phyloP scores from a whole-genome alignment of 257 asterid species.

The Solanum clarkiae region DNA sequence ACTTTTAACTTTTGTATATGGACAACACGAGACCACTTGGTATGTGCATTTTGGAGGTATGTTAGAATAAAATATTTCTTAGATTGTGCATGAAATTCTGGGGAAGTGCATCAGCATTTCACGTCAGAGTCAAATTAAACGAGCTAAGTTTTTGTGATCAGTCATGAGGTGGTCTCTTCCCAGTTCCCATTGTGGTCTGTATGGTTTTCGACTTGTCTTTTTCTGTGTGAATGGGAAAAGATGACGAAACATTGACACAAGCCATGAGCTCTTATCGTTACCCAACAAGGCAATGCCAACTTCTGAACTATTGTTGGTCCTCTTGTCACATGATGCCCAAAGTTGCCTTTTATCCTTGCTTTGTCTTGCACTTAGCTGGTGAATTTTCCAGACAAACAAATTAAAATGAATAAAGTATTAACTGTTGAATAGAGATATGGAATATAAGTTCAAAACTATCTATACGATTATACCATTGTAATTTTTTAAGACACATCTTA shows the following conservation, averaged over 20 bases:
- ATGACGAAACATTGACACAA: not conserved
- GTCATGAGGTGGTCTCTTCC: not conserved
- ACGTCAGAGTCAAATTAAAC: not conserved
- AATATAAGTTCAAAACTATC: too few species aligned
- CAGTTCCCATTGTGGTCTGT: not conserved
- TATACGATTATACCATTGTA: too few species aligned
- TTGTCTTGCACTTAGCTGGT: not conserved
- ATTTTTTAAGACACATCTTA: not conserved
- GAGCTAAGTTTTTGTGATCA: not conserved
- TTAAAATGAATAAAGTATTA: not conserved
- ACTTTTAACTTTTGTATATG: not conserved
- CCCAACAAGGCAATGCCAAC: not conserved
- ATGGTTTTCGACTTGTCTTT: not conserved
- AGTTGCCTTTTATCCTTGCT: not conserved
- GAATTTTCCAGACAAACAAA: not conserved
- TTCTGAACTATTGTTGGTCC: not conserved
- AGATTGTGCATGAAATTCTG: not conserved
- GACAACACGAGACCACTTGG: not conserved
- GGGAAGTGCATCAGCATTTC: not conserved
- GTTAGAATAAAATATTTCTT: not conserved
- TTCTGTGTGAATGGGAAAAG: not conserved
- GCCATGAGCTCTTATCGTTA: not conserved
- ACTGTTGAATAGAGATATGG: not conserved
- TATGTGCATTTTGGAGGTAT: not conserved
- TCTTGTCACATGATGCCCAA: not conserved